Percentiles rank a stretch among this genome's conserved stretches.
Evolutionary conservation across 2,329 filamentous ascomycete genomes (phyloP).

Genomic region (Paecilomyces niveus): DNA sequence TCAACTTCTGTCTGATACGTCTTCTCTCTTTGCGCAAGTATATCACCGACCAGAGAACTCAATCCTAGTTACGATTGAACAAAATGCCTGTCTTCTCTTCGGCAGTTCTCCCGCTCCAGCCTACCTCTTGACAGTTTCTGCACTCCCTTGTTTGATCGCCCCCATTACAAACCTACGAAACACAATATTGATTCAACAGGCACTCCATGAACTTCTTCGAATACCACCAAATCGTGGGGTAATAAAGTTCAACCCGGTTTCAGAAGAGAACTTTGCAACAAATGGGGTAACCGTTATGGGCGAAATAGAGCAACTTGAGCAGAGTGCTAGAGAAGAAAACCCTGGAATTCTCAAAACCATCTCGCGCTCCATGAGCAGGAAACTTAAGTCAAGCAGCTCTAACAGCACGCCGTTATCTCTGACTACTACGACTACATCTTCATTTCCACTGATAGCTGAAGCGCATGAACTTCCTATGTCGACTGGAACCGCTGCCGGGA

Average conservation of each 20-base stretch:
- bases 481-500: neutral
- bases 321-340: conserved; percentile 35
- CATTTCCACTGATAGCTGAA: neutral
- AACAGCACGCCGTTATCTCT: conserved; percentile 18
- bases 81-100: conserved; percentile 67
- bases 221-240: conserved; percentile 62
- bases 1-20: conserved; percentile 65
- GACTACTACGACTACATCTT: conserved; percentile 14
- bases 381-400: conserved; percentile 22
- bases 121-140: conserved; percentile 68
- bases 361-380: conserved; percentile 32
- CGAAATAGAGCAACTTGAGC: conserved; percentile 56
- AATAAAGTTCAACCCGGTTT: conserved; percentile 62
- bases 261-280: conserved; percentile 65
- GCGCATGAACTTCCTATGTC: neutral
- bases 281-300: conserved; percentile 63
- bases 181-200: conserved; percentile 66
- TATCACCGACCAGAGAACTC: conserved; percentile 68
- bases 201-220: conserved; percentile 63
- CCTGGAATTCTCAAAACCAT: conserved; percentile 33
- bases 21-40: conserved; percentile 63
- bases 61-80: conserved; percentile 68
- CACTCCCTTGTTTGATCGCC: conserved; percentile 61
- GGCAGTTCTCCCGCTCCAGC: conserved; percentile 70
- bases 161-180: conserved; percentile 75